Evolutionary conservation across 345 rosid species (phyloP).

Genomic region (Eucalyptus cladocalyx): DNA sequence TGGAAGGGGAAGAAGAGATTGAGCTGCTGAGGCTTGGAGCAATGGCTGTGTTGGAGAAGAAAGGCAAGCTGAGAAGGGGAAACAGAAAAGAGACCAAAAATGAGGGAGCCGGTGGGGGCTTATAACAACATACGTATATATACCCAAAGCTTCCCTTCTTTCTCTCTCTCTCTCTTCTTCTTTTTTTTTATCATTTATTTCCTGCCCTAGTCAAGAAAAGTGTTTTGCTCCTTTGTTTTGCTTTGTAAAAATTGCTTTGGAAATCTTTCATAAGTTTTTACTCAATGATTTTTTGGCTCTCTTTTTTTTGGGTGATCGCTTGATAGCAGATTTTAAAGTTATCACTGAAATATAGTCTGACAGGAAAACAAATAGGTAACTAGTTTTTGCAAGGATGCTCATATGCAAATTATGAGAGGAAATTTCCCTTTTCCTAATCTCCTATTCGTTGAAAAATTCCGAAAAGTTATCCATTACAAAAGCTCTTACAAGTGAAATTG

Average conservation of each 20-base stretch:
- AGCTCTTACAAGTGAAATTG: background rate
- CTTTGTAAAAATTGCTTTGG: background rate
- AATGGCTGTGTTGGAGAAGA: background rate
- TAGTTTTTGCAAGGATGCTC: background rate
- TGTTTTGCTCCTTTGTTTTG: background rate
- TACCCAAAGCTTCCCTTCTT: background rate
- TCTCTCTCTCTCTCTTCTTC: accelerated
- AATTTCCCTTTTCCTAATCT: accelerated
- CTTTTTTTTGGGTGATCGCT: background rate
- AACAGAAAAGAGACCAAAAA: background rate
- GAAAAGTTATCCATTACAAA: background rate
- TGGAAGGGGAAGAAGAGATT: background rate
- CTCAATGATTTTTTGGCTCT: background rate
- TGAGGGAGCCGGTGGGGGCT: background rate
- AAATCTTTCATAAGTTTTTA: background rate
- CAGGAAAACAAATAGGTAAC: background rate
- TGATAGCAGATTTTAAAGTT: background rate
- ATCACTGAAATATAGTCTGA: background rate
- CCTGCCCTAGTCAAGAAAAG: background rate
- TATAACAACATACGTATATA: too few relatives aligned
- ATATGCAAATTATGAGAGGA: background rate
- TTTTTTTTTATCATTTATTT: background rate
- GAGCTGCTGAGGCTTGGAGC: background rate
- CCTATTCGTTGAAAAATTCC: accelerated
- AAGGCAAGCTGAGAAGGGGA: background rate